Conservation (phyloP, 257 asterid genomes). For the Solanum chilense region DNA sequence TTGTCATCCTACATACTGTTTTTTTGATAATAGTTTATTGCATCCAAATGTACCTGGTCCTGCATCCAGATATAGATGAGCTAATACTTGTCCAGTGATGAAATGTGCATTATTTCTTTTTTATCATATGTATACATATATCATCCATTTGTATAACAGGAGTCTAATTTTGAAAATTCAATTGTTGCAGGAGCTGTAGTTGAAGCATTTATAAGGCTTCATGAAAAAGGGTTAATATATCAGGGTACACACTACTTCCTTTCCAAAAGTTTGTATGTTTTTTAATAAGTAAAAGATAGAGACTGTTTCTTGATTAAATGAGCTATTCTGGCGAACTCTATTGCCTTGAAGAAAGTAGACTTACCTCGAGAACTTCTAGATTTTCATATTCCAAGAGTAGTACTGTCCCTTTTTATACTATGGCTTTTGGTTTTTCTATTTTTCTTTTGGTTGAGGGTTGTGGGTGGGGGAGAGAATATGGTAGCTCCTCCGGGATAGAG, state of each 20-base stretch:
- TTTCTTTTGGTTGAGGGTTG: neutral
- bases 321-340: neutral
- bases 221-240: conserved; percentile 91
- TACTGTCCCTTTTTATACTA: neutral
- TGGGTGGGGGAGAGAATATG: neutral
- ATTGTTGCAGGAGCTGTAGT: conserved; percentile 74
- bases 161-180: conserved; percentile 3
- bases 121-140: neutral
- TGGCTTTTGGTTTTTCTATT: neutral
- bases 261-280: neutral
- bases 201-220: conserved; percentile 94
- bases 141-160: neutral
- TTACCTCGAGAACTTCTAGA: neutral
- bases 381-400: neutral
- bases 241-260: conserved; percentile 46
- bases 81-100: neutral
- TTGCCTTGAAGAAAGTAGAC: neutral
- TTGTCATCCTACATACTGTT: neutral
- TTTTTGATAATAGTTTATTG: neutral
- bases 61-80: neutral
- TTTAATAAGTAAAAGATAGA: neutral
- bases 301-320: neutral
- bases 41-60: neutral
- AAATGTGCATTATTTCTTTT: neutral
- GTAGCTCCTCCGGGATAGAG: neutral